Evolutionary conservation across 306 rosid genomes (phyloP).

Genomic region (Inga oerstediana): DNA sequence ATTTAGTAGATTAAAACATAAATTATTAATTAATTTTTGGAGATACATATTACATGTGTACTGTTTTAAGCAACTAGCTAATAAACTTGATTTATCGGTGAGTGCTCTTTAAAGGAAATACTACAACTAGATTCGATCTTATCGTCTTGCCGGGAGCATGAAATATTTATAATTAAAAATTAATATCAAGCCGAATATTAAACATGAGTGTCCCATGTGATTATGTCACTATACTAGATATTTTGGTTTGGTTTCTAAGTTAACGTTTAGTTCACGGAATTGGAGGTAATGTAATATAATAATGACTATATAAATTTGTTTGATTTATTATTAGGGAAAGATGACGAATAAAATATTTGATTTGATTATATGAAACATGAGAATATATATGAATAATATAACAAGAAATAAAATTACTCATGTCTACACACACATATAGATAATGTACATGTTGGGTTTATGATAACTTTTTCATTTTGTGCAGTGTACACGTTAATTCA

Average conservation of each 20-base stretch:
- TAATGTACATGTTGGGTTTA: too few species aligned
- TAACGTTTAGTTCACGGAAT: too few species aligned
- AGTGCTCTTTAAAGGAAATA: background rate
- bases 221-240: background rate
- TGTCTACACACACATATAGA: too few species aligned
- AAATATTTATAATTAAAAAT: background rate
- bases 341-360: too few species aligned
- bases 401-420: too few species aligned
- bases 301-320: too few species aligned
- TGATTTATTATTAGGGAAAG: too few species aligned
- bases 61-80: background rate
- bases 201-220: background rate
- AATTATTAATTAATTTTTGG: background rate
- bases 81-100: background rate
- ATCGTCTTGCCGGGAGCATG: background rate
- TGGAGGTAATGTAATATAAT: too few species aligned
- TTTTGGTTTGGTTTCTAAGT: background rate
- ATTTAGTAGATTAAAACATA: background rate
- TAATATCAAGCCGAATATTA: background rate
- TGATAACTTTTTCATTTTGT: too few species aligned
- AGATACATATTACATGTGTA: background rate
- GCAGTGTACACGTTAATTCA: too few species aligned
- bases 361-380: too few species aligned
- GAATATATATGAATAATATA: too few species aligned
- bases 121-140: constrained; percentile 5